phyloP scores from a whole-genome alignment of 176 grass and related monocot genomes.

The Hordeum vulgare region DNA sequence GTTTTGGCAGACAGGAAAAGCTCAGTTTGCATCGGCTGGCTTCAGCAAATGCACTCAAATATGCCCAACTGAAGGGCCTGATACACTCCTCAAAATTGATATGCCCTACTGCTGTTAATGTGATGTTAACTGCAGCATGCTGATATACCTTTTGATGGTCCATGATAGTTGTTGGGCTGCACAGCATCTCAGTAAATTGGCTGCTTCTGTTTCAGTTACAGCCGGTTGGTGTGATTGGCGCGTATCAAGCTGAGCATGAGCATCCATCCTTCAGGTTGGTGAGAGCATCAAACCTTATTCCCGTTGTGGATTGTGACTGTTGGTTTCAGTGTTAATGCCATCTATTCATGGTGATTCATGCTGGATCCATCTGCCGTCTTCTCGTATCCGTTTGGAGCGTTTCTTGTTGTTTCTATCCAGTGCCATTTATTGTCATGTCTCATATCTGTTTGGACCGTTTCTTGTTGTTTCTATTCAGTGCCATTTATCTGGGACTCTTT shows the following conservation, averaged over 20 bases:
- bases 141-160: slow-evolving; percentile 1
- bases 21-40: background rate
- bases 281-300: slow-evolving; percentile 12
- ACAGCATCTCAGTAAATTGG: background rate
- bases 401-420: background rate
- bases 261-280: slow-evolving; percentile 8
- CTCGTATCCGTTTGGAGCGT: background rate
- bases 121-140: background rate
- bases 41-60: background rate
- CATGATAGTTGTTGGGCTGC: slow-evolving; percentile 3
- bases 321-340: background rate
- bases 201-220: background rate
- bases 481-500: background rate
- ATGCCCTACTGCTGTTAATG: background rate
- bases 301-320: background rate
- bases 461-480: background rate
- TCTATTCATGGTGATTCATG: background rate
- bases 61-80: background rate
- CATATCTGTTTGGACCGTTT: background rate
- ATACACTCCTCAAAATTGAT: background rate
- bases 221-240: background rate
- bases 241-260: background rate
- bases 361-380: background rate
- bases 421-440: background rate
- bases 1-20: background rate